These are phyloP conservation scores for Mycena chlorophos DNA, from an alignment of 768 basidiomycete species.

Conservation along the genomic window DNA sequence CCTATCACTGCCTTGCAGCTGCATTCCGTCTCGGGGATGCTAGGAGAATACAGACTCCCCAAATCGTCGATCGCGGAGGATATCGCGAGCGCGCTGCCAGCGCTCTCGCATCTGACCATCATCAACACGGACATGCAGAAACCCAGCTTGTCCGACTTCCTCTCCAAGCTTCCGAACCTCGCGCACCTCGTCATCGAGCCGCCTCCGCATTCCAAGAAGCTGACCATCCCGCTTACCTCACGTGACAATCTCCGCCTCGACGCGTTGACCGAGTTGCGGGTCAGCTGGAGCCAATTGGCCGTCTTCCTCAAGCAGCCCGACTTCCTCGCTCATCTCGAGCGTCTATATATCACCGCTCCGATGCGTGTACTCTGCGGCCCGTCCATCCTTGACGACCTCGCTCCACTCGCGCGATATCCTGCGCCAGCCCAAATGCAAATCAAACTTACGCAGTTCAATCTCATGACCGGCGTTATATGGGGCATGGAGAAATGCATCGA, in stretches of 20 bases:
- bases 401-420: background rate
- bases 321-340: background rate
- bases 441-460: background rate
- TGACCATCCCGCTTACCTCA: background rate
- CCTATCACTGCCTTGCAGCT: background rate
- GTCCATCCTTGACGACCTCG: background rate
- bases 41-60: background rate
- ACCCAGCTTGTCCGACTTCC: background rate
- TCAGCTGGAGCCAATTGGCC: background rate
- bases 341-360: background rate
- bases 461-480: background rate
- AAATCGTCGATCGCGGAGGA: background rate
- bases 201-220: background rate
- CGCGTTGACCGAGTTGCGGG: background rate
- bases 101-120: background rate
- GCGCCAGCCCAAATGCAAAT: background rate
- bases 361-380: background rate
- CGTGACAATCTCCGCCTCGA: background rate
- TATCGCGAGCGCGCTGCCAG: background rate
- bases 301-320: background rate
- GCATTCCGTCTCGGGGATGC: background rate
- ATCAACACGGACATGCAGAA: background rate
- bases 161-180: background rate
- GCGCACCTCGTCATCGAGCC: background rate
- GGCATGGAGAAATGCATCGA: conserved; percentile 4